Evolutionary conservation across 768 basidiomycete genomes (phyloP).

Genomic region (Coprinopsis marcescibilis): DNA sequence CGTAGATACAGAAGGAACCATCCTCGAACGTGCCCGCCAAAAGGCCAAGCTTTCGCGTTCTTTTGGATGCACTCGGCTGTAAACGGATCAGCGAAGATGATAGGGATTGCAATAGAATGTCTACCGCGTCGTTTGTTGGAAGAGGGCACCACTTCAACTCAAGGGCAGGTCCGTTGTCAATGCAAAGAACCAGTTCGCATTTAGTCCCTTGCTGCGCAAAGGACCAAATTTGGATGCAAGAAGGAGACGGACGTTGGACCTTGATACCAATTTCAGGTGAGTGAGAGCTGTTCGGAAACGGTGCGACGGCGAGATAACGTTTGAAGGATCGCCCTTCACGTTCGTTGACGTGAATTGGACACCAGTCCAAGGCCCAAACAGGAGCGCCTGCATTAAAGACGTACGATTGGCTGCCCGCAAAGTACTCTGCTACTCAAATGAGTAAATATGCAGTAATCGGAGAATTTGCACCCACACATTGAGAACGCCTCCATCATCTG

Average conservation of each 20-base stretch:
- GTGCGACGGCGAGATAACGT: slow-evolving; percentile 83
- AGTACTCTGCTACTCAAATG: slow-evolving; percentile 45
- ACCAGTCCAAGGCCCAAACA: slow-evolving; percentile 93
- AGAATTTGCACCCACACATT: slow-evolving; percentile 46
- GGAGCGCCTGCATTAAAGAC: slow-evolving; percentile 86
- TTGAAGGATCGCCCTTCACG: slow-evolving; percentile 49
- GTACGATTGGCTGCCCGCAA: slow-evolving; percentile 54
- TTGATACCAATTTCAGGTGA: slow-evolving; percentile 63
- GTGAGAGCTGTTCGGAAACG: slow-evolving; percentile 60
- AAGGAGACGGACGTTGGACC: slow-evolving; percentile 44
- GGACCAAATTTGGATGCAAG: slow-evolving; percentile 88
- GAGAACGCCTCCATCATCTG: slow-evolving; percentile 47
- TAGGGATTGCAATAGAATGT: too few relatives aligned
- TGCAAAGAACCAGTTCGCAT: slow-evolving; percentile 83
- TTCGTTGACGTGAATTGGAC: slow-evolving; percentile 65
- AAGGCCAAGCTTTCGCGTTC: slow-evolving; percentile 67
- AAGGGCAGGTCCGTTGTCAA: slow-evolving; percentile 74
- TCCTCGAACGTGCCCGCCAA: slow-evolving; percentile 84
- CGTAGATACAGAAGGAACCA: slow-evolving; percentile 74
- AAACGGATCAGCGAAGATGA: slow-evolving; percentile 11
- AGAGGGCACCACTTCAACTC: slow-evolving; percentile 92
- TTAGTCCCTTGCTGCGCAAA: slow-evolving; percentile 24
- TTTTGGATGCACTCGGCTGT: too few relatives aligned
- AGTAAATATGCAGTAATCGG: neutral
- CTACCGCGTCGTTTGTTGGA: slow-evolving; percentile 78